Evolutionary conservation across 1,139 yeast species (phyloP).

Genomic region (Yamadazyma trypodendri): DNA sequence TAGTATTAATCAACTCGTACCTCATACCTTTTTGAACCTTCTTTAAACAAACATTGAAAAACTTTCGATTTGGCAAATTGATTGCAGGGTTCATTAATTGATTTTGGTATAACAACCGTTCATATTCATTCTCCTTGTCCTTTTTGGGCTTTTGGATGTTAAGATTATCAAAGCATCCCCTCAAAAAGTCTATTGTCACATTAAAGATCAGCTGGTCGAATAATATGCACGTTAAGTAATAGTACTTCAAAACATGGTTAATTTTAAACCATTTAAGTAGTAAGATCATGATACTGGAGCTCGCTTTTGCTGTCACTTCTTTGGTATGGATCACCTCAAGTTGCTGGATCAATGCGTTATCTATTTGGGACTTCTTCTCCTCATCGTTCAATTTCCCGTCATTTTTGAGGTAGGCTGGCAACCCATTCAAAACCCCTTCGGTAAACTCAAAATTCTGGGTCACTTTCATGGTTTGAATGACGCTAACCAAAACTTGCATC

Average conservation of each 20-base stretch:
- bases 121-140: slow-evolving; percentile 37
- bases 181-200: slow-evolving; percentile 38
- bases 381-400: slow-evolving; percentile 12
- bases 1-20: slow-evolving; percentile 31
- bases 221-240: slow-evolving; percentile 67
- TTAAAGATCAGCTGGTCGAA: slow-evolving; percentile 70
- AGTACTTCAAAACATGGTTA: slow-evolving; percentile 75
- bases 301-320: slow-evolving; percentile 64
- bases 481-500: slow-evolving; percentile 60
- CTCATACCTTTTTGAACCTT: slow-evolving; percentile 11
- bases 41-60: slow-evolving; percentile 43
- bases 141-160: slow-evolving; percentile 27
- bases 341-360: slow-evolving; percentile 34
- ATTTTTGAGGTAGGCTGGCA: slow-evolving; percentile 25
- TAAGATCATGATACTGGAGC: slow-evolving; percentile 51
- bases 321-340: slow-evolving; percentile 59
- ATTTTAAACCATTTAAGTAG: slow-evolving; percentile 76
- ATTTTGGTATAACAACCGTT: slow-evolving; percentile 34
- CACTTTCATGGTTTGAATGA: slow-evolving; percentile 50
- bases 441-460: slow-evolving; percentile 37
- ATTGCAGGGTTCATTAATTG: slow-evolving; percentile 48
- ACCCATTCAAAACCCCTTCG: slow-evolving; percentile 40
- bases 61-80: slow-evolving; percentile 36
- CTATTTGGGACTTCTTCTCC: slow-evolving; percentile 23
- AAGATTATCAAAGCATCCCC: slow-evolving; percentile 36